Evolutionary conservation across 2,329 filamentous ascomycete genomes (phyloP).

Genomic region (Penicillium rolfsii): DNA sequence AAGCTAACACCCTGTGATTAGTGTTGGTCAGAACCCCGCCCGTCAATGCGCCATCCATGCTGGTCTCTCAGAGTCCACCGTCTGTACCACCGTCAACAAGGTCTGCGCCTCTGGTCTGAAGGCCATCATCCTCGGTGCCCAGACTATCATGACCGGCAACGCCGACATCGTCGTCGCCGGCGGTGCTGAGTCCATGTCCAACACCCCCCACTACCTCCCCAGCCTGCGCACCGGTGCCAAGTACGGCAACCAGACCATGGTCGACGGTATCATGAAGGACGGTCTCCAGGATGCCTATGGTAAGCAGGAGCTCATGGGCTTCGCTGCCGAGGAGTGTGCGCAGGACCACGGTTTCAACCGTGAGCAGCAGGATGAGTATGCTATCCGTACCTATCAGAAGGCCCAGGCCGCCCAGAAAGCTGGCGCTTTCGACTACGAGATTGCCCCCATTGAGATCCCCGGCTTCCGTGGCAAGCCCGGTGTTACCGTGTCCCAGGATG

Average conservation of each 20-base stretch:
- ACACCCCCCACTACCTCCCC: slow-evolving; percentile 92
- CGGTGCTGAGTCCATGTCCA: slow-evolving; percentile 98
- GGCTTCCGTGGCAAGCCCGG: slow-evolving; percentile 89
- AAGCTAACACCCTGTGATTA: slow-evolving; percentile 44
- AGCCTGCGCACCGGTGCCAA: slow-evolving; percentile 85
- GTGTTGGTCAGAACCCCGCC: slow-evolving; percentile 93
- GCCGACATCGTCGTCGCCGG: slow-evolving; percentile 91
- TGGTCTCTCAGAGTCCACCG: slow-evolving; percentile 76
- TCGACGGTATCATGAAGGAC: slow-evolving; percentile 92
- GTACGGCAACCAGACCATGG: slow-evolving; percentile 85
- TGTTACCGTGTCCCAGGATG: slow-evolving; percentile 78
- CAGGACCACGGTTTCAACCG: slow-evolving; percentile 78
- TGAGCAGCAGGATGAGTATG: slow-evolving; percentile 91
- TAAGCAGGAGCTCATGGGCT: slow-evolving; percentile 95
- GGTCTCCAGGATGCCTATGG: slow-evolving; percentile 90
- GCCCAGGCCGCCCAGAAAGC: slow-evolving; percentile 82
- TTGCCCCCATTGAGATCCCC: slow-evolving; percentile 83
- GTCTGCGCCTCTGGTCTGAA: slow-evolving; percentile 96
- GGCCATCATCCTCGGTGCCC: slow-evolving; percentile 89
- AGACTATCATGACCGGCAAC: slow-evolving; percentile 97
- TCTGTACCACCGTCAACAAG: slow-evolving; percentile 97
- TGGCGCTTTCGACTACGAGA: slow-evolving; percentile 82
- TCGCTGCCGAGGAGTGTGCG: slow-evolving; percentile 90
- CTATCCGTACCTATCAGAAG: slow-evolving; percentile 92
- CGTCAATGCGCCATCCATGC: slow-evolving; percentile 90